These are phyloP conservation scores for Podaxis pistillaris DNA, from an alignment of 768 basidiomycete genomes.

Conservation along the genomic window DNA sequence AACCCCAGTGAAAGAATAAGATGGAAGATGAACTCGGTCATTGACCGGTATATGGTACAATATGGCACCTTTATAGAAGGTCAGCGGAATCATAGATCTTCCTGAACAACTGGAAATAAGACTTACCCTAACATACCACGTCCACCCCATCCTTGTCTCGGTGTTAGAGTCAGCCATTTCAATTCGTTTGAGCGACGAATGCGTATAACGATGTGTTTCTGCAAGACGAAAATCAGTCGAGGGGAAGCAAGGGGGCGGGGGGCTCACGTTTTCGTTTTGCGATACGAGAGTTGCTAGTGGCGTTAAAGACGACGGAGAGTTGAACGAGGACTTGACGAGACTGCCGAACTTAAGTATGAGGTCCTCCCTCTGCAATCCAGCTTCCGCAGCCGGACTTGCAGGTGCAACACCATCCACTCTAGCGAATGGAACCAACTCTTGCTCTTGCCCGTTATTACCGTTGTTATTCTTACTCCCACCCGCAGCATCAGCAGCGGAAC, in stretches of 20 bases:
- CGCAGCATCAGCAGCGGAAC: neutral
- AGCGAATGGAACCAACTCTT: conserved; percentile 57
- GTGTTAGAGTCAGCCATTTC: conserved; percentile 57
- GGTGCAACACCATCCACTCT: conserved; percentile 80
- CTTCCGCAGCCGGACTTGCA: conserved; percentile 76
- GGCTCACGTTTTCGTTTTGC: conserved; percentile 74
- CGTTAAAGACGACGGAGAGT: conserved; percentile 46
- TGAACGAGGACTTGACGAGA: conserved; percentile 53
- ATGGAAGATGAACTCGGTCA: conserved; percentile 9
- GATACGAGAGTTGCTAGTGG: conserved; percentile 73
- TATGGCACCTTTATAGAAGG: conserved; percentile 17
- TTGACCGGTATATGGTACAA: conserved; percentile 15
- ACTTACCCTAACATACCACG: conserved; percentile 80
- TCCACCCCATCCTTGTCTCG: conserved; percentile 82
- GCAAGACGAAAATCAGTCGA: conserved; percentile 2
- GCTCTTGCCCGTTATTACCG: conserved; percentile 3
- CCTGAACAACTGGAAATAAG: neutral
- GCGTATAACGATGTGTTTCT: conserved; percentile 61
- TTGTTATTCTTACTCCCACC: neutral
- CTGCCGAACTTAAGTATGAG: conserved; percentile 72
- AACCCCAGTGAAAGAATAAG: neutral
- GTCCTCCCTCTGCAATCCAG: conserved; percentile 71
- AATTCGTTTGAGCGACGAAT: conserved; percentile 50
- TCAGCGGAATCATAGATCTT: neutral
- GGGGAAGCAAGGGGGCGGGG: neutral